These are phyloP conservation scores for Flaveria floridana DNA, from an alignment of 140 eudicot species.

Conservation along the genomic window DNA sequence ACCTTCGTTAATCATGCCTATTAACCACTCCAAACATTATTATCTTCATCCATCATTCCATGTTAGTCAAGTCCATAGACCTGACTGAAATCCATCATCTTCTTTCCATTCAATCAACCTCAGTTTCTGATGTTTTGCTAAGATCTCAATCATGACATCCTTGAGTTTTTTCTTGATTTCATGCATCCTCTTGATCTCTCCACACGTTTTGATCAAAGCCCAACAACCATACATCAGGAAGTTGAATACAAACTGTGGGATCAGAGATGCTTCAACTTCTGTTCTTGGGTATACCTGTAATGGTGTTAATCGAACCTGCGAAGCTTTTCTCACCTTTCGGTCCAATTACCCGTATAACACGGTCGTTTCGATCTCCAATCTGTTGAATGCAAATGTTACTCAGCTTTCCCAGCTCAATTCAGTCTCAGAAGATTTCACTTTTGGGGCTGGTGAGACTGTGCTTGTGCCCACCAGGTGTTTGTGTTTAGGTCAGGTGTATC, in stretches of 20 bases:
- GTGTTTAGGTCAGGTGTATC: conserved; percentile 75
- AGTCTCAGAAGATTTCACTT: conserved; percentile 31
- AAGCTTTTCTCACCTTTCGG: conserved; percentile 69
- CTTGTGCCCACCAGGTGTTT: conserved; percentile 81
- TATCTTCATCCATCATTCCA: neutral
- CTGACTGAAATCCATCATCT: neutral
- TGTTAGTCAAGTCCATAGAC: neutral
- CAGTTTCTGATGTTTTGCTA: neutral
- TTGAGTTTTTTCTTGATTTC: conserved; percentile 21
- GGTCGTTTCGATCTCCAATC: conserved; percentile 58
- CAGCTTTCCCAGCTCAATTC: conserved; percentile 64
- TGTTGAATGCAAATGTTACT: conserved; percentile 45
- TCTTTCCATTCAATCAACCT: conserved; percentile 22
- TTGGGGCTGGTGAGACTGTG: conserved; percentile 49
- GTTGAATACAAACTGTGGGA: conserved; percentile 30
- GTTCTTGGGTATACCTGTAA: conserved; percentile 71
- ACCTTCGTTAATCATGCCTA: neutral
- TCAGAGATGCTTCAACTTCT: conserved; percentile 49
- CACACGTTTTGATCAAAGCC: conserved; percentile 33
- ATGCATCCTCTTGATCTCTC: conserved; percentile 33
- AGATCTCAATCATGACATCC: conserved; percentile 23
- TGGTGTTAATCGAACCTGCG: conserved; percentile 55
- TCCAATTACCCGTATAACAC: conserved; percentile 57
- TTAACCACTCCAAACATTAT: conserved; percentile 8
- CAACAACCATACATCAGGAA: conserved; percentile 69